Conservation (phyloP, 192 early-diverging fungal species). For the Allomyces macrogynus region DNA sequence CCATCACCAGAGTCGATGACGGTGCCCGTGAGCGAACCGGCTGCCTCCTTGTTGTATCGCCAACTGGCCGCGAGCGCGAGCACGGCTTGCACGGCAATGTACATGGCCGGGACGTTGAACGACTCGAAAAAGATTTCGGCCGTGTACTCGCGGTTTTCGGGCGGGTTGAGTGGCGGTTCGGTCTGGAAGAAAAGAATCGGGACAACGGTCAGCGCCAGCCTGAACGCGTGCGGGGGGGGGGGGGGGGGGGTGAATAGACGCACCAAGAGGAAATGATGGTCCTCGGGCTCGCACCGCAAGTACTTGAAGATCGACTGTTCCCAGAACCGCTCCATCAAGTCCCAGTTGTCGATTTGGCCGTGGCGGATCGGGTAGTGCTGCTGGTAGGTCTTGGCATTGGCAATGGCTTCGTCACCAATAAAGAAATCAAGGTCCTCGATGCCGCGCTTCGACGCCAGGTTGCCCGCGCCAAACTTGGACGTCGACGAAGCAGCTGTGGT, state of each 20-base stretch:
- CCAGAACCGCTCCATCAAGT: slow-evolving; percentile 98
- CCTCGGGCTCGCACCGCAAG: slow-evolving; percentile 93
- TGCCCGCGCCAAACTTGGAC: slow-evolving; percentile 33
- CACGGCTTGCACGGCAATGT: slow-evolving; percentile 98
- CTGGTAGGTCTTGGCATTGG: slow-evolving; percentile 73
- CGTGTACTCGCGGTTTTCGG: slow-evolving; percentile 96
- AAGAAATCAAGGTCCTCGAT: slow-evolving; percentile 94
- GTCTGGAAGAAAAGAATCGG: too few relatives aligned
- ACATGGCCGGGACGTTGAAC: slow-evolving; percentile 91
- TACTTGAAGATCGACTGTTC: slow-evolving; percentile 97
- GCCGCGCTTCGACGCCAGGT: slow-evolving; percentile 82
- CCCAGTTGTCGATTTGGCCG: slow-evolving; percentile 98
- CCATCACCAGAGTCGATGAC: slow-evolving; percentile 97
- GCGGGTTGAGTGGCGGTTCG: slow-evolving; percentile 91
- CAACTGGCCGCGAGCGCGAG: slow-evolving; percentile 89
- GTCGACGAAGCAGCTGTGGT: slow-evolving; percentile 22
- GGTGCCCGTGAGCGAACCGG: slow-evolving; percentile 86
- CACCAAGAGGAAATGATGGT: slow-evolving; percentile 86
- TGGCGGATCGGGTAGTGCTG: slow-evolving; percentile 86
- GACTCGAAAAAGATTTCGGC: slow-evolving; percentile 99
- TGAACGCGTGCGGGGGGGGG: not conserved
- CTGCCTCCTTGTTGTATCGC: slow-evolving; percentile 62
- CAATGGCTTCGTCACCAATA: slow-evolving; percentile 87
- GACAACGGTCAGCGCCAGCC: not conserved
- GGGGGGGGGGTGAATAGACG: slow-evolving; percentile 4